A percentile compares a stretch with the other conserved stretches of the same genome.
Conservation (phyloP, 202 grass and related monocot genomes). For the Hordeum pubiflorum region DNA sequence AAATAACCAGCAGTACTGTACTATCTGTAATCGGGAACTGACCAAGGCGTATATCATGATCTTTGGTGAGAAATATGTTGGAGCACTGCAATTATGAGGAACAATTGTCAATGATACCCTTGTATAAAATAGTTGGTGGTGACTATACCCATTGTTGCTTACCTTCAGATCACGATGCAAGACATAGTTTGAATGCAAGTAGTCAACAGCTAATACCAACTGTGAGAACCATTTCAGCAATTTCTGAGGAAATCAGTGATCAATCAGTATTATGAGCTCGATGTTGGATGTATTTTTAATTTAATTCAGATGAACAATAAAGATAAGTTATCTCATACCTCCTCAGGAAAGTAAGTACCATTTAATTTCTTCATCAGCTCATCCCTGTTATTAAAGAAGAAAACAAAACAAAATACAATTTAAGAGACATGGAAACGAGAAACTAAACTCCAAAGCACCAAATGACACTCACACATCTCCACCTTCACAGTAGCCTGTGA, state of each 20-base stretch:
- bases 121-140: background rate
- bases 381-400: conserved; percentile 42
- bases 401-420: background rate
- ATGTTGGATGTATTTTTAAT: background rate
- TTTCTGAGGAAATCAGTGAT: conserved; percentile 42
- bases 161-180: conserved; percentile 96
- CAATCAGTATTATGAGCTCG: conserved; percentile 8
- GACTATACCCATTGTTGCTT: background rate
- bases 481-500: conserved; percentile 94
- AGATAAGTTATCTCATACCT: conserved; percentile 41
- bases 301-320: background rate
- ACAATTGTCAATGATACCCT: conserved; percentile 4
- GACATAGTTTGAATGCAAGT: conserved; percentile 95
- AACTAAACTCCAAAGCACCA: background rate
- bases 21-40: conserved; percentile 36
- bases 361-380: conserved; percentile 90
- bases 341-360: conserved; percentile 78
- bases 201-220: conserved; percentile 79
- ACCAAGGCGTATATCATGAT: conserved; percentile 90
- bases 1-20: background rate
- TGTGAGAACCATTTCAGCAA: conserved; percentile 92
- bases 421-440: background rate
- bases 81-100: conserved; percentile 61
- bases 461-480: conserved; percentile 84
- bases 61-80: conserved; percentile 98